Base-by-base conservation (phyloP, 2,329 filamentous ascomycete genomes). In the Fusarium sp. region DNA sequence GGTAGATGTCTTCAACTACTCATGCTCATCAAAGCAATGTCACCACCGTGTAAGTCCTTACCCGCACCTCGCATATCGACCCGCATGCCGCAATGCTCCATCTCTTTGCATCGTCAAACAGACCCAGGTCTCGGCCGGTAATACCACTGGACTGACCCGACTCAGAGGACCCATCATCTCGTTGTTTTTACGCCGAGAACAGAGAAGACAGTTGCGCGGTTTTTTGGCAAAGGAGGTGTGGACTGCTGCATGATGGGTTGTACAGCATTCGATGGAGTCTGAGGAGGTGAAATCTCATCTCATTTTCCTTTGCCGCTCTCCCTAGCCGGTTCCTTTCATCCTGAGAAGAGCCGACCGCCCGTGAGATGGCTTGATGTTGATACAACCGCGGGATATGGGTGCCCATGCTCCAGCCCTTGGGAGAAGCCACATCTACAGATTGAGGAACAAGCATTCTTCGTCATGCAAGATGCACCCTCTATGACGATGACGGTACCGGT, bases 111-210 rank as follows among this genome's bases (percentile, higher is more conserved):
- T 72, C 44, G 49, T 52, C 54, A 47, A 49, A 56, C 47, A 59
- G 58, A 57, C 63, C 51, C 51, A 68, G 69, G 72, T 74, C 72
- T 75, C 72, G 72, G 72, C 72, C 68, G 72, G 72, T 69, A 74
- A 54, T 72, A 68, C 65, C 51, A 74, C 72, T 74, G 51, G 55
- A 74, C 72, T 74, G 55, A 49, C n/a, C 63, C 63, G 72, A 72
- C 56, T 59, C 55, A 51, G 54, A 74, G 69, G 56, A 68, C 42
- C 68, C 60, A 74, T 38, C 55, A 52, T 45, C 56, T 70, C 56
- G 24, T 73, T 70, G 24, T 22, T 63, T 39, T 47, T 48, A 42
- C 26, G 35, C 60, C 66, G 36, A 55, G 45, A 56, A 18, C 18
- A 48, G 54, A 52, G 55, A n/a, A 22, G 56, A 51, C 58, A 57